Evolutionary conservation across 108 stramenopile genomes (phyloP), one percentile per base, ranked within the genome.

Genomic region (Nitzschia palea): DNA sequence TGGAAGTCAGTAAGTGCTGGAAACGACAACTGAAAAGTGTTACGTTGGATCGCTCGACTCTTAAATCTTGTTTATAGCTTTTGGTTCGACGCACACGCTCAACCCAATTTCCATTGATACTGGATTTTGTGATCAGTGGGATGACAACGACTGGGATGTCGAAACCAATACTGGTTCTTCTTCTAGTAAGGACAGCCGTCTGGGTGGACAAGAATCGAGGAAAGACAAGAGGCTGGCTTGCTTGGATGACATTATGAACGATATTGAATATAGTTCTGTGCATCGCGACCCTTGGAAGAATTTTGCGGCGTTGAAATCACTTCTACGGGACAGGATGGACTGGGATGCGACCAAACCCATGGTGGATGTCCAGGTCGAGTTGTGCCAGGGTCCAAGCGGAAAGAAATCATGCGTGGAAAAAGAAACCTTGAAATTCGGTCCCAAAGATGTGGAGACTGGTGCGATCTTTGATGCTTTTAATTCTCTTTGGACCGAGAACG

Each of bases 1-100:
- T 95, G 68, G 94, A 92, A 60, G 64, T 95, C 34, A 86, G 82
- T 82, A 63, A 81, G 82, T 80, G 36, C 6, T 29, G n/a, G n/a
- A n/a, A n/a, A n/a, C n/a, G n/a, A n/a, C n/a, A n/a, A n/a, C n/a
- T n/a, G n/a, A n/a, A n/a, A n/a, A n/a, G n/a, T n/a, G n/a, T n/a
- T n/a, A n/a, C n/a, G n/a, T n/a, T n/a, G n/a, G n/a, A n/a, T n/a
- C n/a, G n/a, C n/a, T n/a, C n/a, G n/a, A n/a, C n/a, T n/a, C n/a
- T n/a, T n/a, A n/a, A n/a, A n/a, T n/a, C n/a, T n/a, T n/a, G n/a
- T n/a, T n/a, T n/a, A 25, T 27, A 86, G 78, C 83, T 0, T 94
- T 94, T 73, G 93, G 93, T 10, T 87, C 83, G 1, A 94, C 93
- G 2, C 65, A 85, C 54, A 87, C 85, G 33, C 76, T 90, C 31